Percentiles rank a stretch among this genome's conserved stretches.
These are phyloP conservation scores for Mucor indicus DNA, from an alignment of 371 early-diverging fungal species.

Conservation along the genomic window DNA sequence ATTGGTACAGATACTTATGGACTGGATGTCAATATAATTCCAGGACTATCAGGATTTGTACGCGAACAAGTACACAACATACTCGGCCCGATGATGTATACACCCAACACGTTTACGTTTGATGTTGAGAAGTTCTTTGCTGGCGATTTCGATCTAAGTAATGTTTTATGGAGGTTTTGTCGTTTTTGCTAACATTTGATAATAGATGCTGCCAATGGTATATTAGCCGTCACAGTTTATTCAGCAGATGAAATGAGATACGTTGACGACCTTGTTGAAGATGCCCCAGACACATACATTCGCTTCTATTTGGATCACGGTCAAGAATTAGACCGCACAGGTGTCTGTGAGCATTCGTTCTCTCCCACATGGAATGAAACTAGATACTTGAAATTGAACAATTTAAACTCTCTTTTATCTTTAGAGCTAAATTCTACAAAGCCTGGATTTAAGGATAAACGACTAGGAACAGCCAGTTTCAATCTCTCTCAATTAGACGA, in stretches of 20 bases:
- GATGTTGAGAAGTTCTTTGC: conserved; percentile 82
- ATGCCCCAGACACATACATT: conserved; percentile 82
- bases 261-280: conserved; percentile 47
- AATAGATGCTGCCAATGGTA: conserved; percentile 78
- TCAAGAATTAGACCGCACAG: conserved; percentile 67
- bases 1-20: conserved; percentile 85
- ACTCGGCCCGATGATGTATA: conserved; percentile 80
- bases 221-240: conserved; percentile 76
- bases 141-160: conserved; percentile 55
- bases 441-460: conserved; percentile 31
- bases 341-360: conserved; percentile 54
- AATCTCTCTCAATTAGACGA: conserved; percentile 54
- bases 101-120: conserved; percentile 78
- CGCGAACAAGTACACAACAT: conserved; percentile 74
- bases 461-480: conserved; percentile 49
- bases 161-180: too few relatives aligned
- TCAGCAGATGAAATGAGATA: conserved; percentile 77
- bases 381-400: conserved; percentile 53
- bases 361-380: conserved; percentile 64
- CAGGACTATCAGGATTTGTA: conserved; percentile 81
- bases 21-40: conserved; percentile 81
- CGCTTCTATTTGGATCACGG: conserved; percentile 73
- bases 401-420: conserved; percentile 51
- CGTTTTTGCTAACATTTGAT: not conserved
- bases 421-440: conserved; percentile 38